Percentiles rank a stretch among this genome's conserved stretches.
phyloP scores from a whole-genome alignment of 2,329 filamentous ascomycete genomes.

The Trichothecium roseum region DNA sequence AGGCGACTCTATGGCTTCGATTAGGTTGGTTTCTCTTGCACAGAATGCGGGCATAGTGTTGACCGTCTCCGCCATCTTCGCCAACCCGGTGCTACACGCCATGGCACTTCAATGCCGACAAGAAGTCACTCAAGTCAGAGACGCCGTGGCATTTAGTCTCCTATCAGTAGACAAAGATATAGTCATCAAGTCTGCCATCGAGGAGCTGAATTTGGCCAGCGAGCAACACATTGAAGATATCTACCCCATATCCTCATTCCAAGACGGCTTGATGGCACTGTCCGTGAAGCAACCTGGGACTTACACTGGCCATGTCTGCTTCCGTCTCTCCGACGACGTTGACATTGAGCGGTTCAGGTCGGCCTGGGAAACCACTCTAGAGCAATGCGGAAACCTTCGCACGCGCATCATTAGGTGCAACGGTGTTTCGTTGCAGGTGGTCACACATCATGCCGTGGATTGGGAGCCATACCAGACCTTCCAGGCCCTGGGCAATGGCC shows the following conservation, averaged over 20 bases:
- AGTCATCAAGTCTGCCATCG: too few species aligned
- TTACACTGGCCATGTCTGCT: background rate
- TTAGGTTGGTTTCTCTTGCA: slow-evolving; percentile 6
- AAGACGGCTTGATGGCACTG: slow-evolving; percentile 37
- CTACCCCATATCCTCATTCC: slow-evolving; percentile 37
- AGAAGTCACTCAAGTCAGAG: background rate
- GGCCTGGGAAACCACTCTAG: background rate
- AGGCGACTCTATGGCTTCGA: slow-evolving; percentile 12
- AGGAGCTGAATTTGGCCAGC: background rate
- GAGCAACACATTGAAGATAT: slow-evolving; percentile 26
- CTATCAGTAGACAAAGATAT: background rate
- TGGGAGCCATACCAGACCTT: too few species aligned
- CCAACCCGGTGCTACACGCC: slow-evolving; percentile 9
- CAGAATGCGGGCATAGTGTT: slow-evolving; percentile 21
- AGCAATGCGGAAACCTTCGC: background rate
- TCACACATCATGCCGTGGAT: too few species aligned
- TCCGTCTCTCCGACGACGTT: background rate
- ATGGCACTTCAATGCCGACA: background rate
- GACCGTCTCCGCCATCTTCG: slow-evolving; percentile 33
- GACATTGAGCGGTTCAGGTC: background rate
- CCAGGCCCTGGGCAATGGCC: too few species aligned
- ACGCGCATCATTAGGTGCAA: slow-evolving; percentile 3
- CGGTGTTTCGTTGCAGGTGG: too few species aligned
- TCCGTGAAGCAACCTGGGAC: slow-evolving; percentile 10
- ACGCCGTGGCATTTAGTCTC: background rate